phyloP scores from a whole-genome alignment of 2,329 filamentous ascomycete genomes.

The Esteya vermicola region DNA sequence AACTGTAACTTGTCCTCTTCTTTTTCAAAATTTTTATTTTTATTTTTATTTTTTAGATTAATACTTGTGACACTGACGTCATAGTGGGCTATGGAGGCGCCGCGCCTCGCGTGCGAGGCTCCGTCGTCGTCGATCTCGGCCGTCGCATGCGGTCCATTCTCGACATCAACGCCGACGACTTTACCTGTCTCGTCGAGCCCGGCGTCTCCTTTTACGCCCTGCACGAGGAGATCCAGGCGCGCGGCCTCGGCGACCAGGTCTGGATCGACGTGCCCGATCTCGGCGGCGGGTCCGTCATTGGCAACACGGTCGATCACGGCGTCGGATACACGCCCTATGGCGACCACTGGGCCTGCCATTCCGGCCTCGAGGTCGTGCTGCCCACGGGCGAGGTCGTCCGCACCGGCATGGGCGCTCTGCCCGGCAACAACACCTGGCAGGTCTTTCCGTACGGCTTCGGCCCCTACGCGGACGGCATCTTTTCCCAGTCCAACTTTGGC shows the following conservation, averaged over 20 bases:
- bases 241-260: constrained; percentile 19
- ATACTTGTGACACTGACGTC: too few species aligned
- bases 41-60: constrained; percentile 1
- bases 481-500: constrained; percentile 35
- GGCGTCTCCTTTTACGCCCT: constrained; percentile 25
- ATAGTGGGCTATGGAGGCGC: constrained; percentile 29
- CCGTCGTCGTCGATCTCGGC: constrained; percentile 26
- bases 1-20: constrained; percentile 16
- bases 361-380: constrained; percentile 28
- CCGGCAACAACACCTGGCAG: constrained; percentile 25
- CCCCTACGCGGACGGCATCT: constrained; percentile 27
- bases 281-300: constrained; percentile 29
- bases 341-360: constrained; percentile 26
- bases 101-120: constrained; percentile 26
- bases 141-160: constrained; percentile 25
- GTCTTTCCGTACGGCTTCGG: constrained; percentile 26
- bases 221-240: constrained; percentile 20
- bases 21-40: background rate
- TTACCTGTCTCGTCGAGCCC: constrained; percentile 26
- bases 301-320: constrained; percentile 29
- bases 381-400: constrained; percentile 26
- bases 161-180: constrained; percentile 22
- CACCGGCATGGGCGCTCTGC: constrained; percentile 25
- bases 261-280: constrained; percentile 29
- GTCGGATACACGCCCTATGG: constrained; percentile 31